A percentile compares a stretch with the other conserved stretches of the same genome.
Evolutionary conservation across 768 basidiomycete genomes (phyloP).

Genomic region (Tremella mesenterica): DNA sequence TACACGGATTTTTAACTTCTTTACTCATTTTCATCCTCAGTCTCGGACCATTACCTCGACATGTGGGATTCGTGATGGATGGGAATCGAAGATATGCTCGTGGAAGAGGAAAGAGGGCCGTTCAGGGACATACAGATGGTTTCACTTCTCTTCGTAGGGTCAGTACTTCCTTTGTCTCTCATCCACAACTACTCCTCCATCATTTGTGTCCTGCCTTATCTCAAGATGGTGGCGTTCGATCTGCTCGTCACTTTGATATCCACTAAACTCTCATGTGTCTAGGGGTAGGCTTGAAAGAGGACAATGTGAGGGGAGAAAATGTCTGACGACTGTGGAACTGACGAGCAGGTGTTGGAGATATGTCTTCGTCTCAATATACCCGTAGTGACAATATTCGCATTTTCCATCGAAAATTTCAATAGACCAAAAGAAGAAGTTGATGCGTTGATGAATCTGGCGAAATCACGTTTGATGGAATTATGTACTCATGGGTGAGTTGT

Average conservation of each 20-base stretch:
- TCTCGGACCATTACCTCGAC: conserved; percentile 74
- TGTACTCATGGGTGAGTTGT: conserved; percentile 64
- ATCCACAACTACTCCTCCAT: too few species aligned
- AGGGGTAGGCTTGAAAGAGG: neutral
- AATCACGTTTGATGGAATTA: conserved; percentile 67
- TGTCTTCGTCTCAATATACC: conserved; percentile 69
- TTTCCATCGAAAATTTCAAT: conserved; percentile 95
- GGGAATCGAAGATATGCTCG: conserved; percentile 85
- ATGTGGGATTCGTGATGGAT: conserved; percentile 95
- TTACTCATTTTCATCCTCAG: conserved; percentile 60
- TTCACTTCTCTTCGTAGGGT: conserved; percentile 72
- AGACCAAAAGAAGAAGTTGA: conserved; percentile 76
- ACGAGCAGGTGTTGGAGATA: conserved; percentile 65
- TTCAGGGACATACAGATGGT: conserved; percentile 75
- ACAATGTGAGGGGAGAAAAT: too few species aligned
- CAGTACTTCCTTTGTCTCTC: conserved; percentile 27
- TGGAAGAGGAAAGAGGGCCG: conserved; percentile 52
- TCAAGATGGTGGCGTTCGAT: too few species aligned
- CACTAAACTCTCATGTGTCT: too few species aligned
- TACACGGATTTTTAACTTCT: conserved; percentile 22
- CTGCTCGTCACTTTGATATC: too few species aligned
- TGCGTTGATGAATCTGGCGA: conserved; percentile 74
- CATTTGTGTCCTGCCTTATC: too few species aligned
- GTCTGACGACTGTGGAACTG: too few species aligned
- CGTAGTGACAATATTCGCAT: conserved; percentile 93